phyloP scores from a whole-genome alignment of 306 rosid genomes.

The Sicyos edulis region DNA sequence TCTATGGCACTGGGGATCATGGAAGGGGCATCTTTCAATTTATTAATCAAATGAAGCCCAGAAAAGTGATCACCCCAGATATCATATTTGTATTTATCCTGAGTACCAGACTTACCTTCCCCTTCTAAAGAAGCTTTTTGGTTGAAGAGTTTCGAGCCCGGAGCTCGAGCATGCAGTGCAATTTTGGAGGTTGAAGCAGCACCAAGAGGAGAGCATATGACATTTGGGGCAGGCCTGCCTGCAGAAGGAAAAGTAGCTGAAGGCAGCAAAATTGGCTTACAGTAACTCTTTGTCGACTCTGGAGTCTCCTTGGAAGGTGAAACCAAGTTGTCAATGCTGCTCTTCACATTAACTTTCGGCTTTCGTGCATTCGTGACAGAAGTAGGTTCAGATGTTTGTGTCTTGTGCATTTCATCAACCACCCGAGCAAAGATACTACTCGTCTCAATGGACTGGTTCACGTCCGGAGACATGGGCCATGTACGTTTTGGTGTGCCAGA shows the following conservation, averaged over 20 bases:
- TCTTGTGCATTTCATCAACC: slow-evolving; percentile 25
- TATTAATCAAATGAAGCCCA: slow-evolving; percentile 55
- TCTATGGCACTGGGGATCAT: slow-evolving; percentile 42
- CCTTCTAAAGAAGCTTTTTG: slow-evolving; percentile 30
- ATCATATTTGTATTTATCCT: slow-evolving; percentile 73
- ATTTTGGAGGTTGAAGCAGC: slow-evolving; percentile 36
- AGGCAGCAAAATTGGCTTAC: slow-evolving; percentile 39
- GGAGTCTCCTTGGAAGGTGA: slow-evolving; percentile 33
- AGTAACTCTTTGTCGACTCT: slow-evolving; percentile 29
- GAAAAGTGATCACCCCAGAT: slow-evolving; percentile 93
- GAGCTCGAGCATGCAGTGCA: slow-evolving; percentile 60
- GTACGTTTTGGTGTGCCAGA: slow-evolving; percentile 39
- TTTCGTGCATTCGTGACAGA: slow-evolving; percentile 28
- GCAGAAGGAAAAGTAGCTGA: slow-evolving; percentile 43
- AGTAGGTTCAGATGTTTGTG: slow-evolving; percentile 28
- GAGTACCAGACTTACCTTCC: slow-evolving; percentile 34
- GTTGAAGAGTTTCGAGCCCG: slow-evolving; percentile 49
- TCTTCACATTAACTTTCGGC: slow-evolving; percentile 26
- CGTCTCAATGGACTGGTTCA: slow-evolving; percentile 41
- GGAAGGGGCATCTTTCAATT: slow-evolving; percentile 41
- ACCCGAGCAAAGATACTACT: slow-evolving; percentile 31
- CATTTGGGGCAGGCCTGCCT: slow-evolving; percentile 30
- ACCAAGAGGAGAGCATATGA: slow-evolving; percentile 25
- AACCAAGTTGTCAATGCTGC: slow-evolving; percentile 14
- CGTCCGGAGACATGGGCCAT: slow-evolving; percentile 46